These are phyloP conservation scores for Arthrobotrys pseudoclavata DNA, from an alignment of 2,329 filamentous ascomycete genomes.

Conservation along the genomic window DNA sequence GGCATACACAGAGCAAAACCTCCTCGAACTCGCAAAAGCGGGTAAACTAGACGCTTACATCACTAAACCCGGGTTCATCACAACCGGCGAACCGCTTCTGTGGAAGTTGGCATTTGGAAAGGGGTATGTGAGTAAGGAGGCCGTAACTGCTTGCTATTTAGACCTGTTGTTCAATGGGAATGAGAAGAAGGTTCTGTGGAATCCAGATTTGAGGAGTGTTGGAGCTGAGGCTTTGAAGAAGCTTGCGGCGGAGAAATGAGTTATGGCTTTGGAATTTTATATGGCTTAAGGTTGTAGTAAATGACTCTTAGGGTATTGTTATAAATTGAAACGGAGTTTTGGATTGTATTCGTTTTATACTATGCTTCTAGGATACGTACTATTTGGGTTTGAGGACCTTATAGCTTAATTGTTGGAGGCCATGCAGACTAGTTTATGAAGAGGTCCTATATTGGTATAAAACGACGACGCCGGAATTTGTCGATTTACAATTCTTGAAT, in stretches of 20 bases:
- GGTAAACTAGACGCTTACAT: slow-evolving; percentile 26
- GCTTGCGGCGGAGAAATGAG: slow-evolving; percentile 25
- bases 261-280: neutral
- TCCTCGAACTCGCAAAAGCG: slow-evolving; percentile 34
- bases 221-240: slow-evolving; percentile 39
- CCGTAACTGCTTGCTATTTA: slow-evolving; percentile 36
- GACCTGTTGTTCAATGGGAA: slow-evolving; percentile 38
- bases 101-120: slow-evolving; percentile 9
- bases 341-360: too few species aligned
- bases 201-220: slow-evolving; percentile 26
- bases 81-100: slow-evolving; percentile 26
- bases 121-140: slow-evolving; percentile 27
- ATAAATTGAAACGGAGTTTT: too few species aligned
- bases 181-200: slow-evolving; percentile 24
- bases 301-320: too few species aligned
- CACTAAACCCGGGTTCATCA: slow-evolving; percentile 47
- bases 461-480: too few species aligned
- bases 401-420: too few species aligned
- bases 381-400: too few species aligned
- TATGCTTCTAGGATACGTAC: too few species aligned
- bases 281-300: neutral
- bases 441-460: too few species aligned
- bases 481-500: too few species aligned
- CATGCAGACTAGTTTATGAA: too few species aligned
- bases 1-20: slow-evolving; percentile 41